Conservation (phyloP, 441 rosid species). For the Corymbia calophylla region DNA sequence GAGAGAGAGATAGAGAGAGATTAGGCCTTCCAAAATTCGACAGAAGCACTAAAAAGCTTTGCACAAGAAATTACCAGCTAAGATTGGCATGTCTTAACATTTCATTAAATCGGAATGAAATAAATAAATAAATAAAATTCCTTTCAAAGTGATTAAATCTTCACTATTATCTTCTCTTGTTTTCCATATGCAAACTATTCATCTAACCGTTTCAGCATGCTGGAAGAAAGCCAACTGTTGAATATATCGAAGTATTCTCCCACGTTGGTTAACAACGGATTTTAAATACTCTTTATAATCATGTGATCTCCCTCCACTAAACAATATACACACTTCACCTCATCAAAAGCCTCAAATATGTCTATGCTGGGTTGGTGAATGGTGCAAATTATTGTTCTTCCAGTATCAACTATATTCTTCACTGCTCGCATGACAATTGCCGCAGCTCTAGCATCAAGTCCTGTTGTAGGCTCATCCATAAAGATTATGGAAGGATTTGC, state of each 20-base stretch:
- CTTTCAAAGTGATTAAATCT: not conserved
- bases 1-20: not conserved
- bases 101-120: not conserved
- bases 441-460: slow-evolving; percentile 68
- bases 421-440: slow-evolving; percentile 74
- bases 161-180: not conserved
- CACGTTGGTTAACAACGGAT: not conserved
- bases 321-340: slow-evolving; percentile 17
- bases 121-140: not conserved
- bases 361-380: slow-evolving; percentile 72
- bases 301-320: not conserved
- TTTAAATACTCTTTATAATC: not conserved
- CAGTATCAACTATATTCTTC: slow-evolving; percentile 59
- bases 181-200: not conserved
- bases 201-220: not conserved
- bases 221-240: not conserved
- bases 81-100: not conserved
- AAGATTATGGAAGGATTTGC: slow-evolving; percentile 67
- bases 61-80: not conserved
- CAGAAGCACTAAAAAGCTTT: not conserved
- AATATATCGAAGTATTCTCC: not conserved
- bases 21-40: not conserved
- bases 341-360: slow-evolving; percentile 72
- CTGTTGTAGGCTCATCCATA: slow-evolving; percentile 78
- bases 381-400: slow-evolving; percentile 71